A percentile compares a stretch with the other conserved stretches of the same genome.
Evolutionary conservation across 2,329 filamentous ascomycete genomes (phyloP).

Genomic region (Cercospora nicotianae): DNA sequence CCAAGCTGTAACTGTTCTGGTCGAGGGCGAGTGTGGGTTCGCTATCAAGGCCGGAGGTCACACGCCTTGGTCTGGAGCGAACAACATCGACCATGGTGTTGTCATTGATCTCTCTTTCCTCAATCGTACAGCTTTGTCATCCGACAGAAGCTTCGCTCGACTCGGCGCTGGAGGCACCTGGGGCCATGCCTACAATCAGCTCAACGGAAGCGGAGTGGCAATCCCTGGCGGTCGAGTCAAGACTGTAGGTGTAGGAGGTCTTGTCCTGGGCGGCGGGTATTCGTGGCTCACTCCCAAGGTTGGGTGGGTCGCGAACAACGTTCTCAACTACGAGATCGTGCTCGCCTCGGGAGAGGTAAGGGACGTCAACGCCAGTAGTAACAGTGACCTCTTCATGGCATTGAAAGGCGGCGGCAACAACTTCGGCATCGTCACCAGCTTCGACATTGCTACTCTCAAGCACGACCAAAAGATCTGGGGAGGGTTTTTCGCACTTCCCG

Average conservation of each 20-base stretch:
- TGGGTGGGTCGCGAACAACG: conserved; percentile 51
- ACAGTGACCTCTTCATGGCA: conserved; percentile 25
- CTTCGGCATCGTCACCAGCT: conserved; percentile 27
- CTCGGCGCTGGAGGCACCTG: conserved; percentile 51
- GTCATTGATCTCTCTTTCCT: conserved; percentile 29
- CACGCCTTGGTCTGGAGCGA: conserved; percentile 16
- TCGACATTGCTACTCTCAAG: conserved; percentile 20
- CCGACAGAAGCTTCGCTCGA: conserved; percentile 25
- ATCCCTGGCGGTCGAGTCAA: conserved; percentile 18
- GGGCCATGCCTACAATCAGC: conserved; percentile 43
- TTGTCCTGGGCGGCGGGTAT: conserved; percentile 50
- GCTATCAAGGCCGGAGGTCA: conserved; percentile 19
- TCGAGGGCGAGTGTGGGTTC: conserved; percentile 10
- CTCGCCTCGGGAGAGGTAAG: conserved; percentile 28
- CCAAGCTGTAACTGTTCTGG: conserved; percentile 5
- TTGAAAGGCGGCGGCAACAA: conserved; percentile 28
- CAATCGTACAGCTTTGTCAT: conserved; percentile 21
- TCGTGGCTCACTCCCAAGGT: conserved; percentile 48
- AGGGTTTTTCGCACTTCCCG: conserved; percentile 21
- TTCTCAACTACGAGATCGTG: conserved; percentile 31
- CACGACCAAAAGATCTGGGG: conserved; percentile 27
- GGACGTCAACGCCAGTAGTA: conserved; percentile 28
- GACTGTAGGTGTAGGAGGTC: conserved; percentile 45
- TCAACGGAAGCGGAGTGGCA: conserved; percentile 36
- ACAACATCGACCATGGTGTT: conserved; percentile 28